Evolutionary conservation across 176 grass and related monocot species (phyloP), one percentile per base, ranked within the genome.

Genomic region (Avena insularis): DNA sequence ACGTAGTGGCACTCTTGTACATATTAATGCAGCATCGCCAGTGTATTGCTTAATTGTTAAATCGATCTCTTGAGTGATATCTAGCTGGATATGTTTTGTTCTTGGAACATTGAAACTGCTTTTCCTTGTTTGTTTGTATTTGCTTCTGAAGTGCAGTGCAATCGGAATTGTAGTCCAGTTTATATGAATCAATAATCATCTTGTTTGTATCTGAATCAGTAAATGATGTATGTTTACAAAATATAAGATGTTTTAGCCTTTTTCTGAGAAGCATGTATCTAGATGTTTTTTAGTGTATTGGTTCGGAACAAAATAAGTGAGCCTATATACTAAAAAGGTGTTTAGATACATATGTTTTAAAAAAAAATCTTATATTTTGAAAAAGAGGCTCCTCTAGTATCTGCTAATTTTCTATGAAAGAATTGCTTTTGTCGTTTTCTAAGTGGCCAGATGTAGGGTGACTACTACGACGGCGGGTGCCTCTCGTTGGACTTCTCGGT

Each of bases 1-100:
- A 13, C 83, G 58, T 87, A 86, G 83, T 62, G 40, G 69, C 12
- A 48, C 74, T 83, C 74, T 68, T 92, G 87, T 92, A 92, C 87
- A 89, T 89, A 80, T 47, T 86, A 78, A 38, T 19, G 15, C 71
- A 85, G 77, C 82, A 84, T 80, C 45, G 31, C 85, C 29, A 21
- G 4, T 91, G 84, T 88, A 85, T 84, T 91, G 50, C 29, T 61
- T 88, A 74, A 43, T 88, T 61, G 55, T 71, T 35, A 71, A 36
- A 47, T 71, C 50, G 16, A 85, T 91, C 80, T 49, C 70, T 54
- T 81, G 62, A 84, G 54, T 8, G 36, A 63, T 79, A 79, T 79
- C 46, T 84, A 66, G 74, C 16, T 54, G 82, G 20, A 85, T 82
- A 53, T 81, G 25, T 68, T 45, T 55, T 71, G 60, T 79, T 61